Base-by-base conservation (phyloP, 2,329 filamentous ascomycete species). In the Fusarium virguliforme region DNA sequence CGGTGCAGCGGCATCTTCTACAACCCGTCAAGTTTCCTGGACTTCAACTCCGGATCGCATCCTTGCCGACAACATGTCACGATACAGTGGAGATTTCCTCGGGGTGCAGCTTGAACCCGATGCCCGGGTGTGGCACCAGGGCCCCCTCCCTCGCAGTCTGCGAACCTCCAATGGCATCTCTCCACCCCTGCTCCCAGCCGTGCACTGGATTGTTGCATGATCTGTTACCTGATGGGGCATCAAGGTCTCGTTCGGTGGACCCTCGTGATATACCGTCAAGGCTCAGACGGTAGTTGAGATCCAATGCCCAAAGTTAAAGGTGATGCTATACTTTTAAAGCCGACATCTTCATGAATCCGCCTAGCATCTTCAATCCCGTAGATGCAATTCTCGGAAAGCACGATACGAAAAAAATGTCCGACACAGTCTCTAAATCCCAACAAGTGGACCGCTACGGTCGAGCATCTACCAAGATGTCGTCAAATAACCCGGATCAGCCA, bases 51-150 rank as follows among this genome's bases (percentile, higher is more conserved):
- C 18, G 43, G 9, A 13, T 12, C 12, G 22, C 7, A 48, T 48
- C 50, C 70, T 46, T 41, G 48, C 4, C 26, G 28, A 50, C 43
- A 10, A 6, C 55, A 43, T 55, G 50, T 41, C 35, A 41, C 34
- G 34, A 55, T 26, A 37, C 35, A 34, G 63, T 70, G 64, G 70
- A 46, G 62, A 15, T 60, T 22, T 10, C 8, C 70, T 75, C 74
- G 74, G 74, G 48, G 46, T 32, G 22, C 48, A 55, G 51, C 26
- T 72, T 15, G n/a, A 62, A 50, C 57, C 74, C 74, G 74, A 74
- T 58, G 51, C 38, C 74, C 72, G 74, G 68, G 50, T 43, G 66
- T 70, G 70, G 67, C 56, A 43, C 38, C 12, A 56, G 18, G 18
- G 18, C 1, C 28, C 37, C 50, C 18, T 18, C 37, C 60, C 62